These are phyloP conservation scores for Aspergillus sp. DNA, from an alignment of 2,329 filamentous ascomycete species.

Conservation along the genomic window DNA sequence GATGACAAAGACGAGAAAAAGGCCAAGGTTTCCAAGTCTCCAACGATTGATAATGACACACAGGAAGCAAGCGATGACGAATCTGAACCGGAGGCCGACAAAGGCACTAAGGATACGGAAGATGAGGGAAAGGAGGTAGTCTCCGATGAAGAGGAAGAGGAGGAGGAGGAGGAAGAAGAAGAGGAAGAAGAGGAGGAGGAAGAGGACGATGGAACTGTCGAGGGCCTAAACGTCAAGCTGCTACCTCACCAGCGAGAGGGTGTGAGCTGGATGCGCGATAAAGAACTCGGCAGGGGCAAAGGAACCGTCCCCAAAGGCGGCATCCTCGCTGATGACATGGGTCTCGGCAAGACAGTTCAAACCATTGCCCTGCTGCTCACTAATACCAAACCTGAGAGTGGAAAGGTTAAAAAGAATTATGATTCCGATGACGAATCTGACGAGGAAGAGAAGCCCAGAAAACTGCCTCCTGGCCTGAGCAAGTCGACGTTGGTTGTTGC, in stretches of 20 bases:
- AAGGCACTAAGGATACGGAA: conserved; percentile 18
- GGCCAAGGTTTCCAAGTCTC: neutral
- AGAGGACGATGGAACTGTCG: conserved; percentile 58
- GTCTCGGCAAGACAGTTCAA: conserved; percentile 91
- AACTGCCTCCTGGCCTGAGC: conserved; percentile 60
- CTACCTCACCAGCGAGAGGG: conserved; percentile 92
- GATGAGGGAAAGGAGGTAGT: conserved; percentile 23
- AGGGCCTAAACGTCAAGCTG: conserved; percentile 79
- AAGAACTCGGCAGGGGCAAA: conserved; percentile 78
- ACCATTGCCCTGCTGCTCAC: conserved; percentile 80
- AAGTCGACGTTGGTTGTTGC: conserved; percentile 87
- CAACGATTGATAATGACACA: neutral
- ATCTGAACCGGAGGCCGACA: conserved; percentile 58
- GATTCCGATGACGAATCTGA: conserved; percentile 44
- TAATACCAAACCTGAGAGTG: conserved; percentile 59
- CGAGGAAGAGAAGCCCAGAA: conserved; percentile 35
- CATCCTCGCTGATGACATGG: conserved; percentile 93
- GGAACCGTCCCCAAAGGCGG: conserved; percentile 77
- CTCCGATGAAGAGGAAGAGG: conserved; percentile 27
- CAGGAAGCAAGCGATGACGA: conserved; percentile 42
- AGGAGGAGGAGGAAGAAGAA: conserved; percentile 30
- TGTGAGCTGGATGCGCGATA: conserved; percentile 88
- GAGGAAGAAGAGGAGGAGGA: conserved; percentile 37
- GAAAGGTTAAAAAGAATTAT: conserved; percentile 37
- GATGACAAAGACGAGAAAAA: conserved; percentile 30